Percentiles rank a stretch among this genome's conserved stretches.
These are phyloP conservation scores for Yarrowia porcina DNA, from an alignment of 805 yeast species.

Conservation along the genomic window DNA sequence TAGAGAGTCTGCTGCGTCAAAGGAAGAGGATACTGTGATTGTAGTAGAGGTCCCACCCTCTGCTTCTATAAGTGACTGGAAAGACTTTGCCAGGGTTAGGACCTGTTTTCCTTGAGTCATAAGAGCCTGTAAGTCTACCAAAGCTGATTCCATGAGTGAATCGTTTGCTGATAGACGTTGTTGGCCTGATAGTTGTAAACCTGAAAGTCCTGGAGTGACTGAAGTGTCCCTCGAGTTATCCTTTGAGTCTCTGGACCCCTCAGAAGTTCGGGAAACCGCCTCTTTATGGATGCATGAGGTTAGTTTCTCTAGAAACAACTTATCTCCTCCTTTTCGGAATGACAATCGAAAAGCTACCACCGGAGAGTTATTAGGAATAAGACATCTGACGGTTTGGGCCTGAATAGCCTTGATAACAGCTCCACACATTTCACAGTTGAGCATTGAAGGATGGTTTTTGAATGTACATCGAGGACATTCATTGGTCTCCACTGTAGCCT, in stretches of 20 bases:
- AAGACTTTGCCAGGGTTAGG: conserved; percentile 48
- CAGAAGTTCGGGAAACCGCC: background rate
- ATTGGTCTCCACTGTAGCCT: background rate
- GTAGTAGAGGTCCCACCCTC: conserved; percentile 7
- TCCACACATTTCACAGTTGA: conserved; percentile 86
- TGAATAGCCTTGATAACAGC: conserved; percentile 40
- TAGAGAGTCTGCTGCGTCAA: conserved; percentile 23
- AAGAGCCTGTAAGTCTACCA: conserved; percentile 71
- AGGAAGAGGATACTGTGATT: background rate
- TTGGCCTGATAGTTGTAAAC: conserved; percentile 58
- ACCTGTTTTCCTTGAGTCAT: conserved; percentile 78
- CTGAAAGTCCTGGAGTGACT: conserved; percentile 56
- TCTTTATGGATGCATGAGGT: background rate
- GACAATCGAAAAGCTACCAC: background rate
- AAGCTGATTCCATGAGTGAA: conserved; percentile 58
- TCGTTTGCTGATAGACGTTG: conserved; percentile 56
- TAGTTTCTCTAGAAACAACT: conserved; percentile 8
- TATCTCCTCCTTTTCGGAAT: conserved; percentile 21
- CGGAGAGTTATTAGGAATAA: background rate
- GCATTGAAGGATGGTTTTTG: conserved; percentile 73
- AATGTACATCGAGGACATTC: conserved; percentile 68
- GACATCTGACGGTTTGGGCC: background rate
- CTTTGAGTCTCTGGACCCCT: background rate
- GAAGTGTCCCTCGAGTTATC: conserved; percentile 1
- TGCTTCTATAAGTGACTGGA: conserved; percentile 32